Percentiles rank a stretch among this genome's conserved stretches.
Evolutionary conservation across 2,329 filamentous ascomycete species (phyloP).

Genomic region (Nothophaeocryptopus gaeumannii): DNA sequence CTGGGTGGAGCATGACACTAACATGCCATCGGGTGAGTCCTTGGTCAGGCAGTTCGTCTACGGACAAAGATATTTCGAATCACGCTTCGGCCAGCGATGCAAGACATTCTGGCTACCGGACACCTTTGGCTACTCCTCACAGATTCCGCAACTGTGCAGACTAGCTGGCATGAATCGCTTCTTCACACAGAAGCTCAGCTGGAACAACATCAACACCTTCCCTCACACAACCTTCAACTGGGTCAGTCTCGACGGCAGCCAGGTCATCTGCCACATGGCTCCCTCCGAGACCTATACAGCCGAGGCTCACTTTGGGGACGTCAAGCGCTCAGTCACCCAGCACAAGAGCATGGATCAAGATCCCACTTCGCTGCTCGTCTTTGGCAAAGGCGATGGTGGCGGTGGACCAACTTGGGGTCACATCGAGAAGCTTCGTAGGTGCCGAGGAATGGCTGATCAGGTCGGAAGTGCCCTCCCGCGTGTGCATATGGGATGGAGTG

Average conservation of each 20-base stretch:
- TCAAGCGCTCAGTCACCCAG: constrained; percentile 81
- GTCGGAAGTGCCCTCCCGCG: constrained; percentile 73
- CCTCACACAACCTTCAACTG: constrained; percentile 99
- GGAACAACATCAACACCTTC: constrained; percentile 99
- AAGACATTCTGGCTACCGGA: constrained; percentile 97
- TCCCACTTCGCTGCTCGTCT: constrained; percentile 83
- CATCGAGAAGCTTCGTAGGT: constrained; percentile 88
- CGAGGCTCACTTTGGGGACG: constrained; percentile 89
- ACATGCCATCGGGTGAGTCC: constrained; percentile 92
- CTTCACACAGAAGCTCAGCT: constrained; percentile 97
- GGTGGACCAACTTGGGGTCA: constrained; percentile 93
- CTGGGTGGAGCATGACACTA: constrained; percentile 99
- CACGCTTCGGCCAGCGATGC: constrained; percentile 82
- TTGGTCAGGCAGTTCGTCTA: constrained; percentile 92
- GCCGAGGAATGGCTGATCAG: constrained; percentile 86
- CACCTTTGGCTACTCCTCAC: constrained; percentile 94
- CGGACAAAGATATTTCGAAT: constrained; percentile 91
- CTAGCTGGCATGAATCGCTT: constrained; percentile 95
- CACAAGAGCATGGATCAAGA: constrained; percentile 97
- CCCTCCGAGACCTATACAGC: constrained; percentile 95
- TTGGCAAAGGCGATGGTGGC: constrained; percentile 94
- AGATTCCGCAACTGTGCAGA: constrained; percentile 89
- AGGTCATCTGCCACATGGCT: constrained; percentile 97
- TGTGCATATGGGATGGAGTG: constrained; percentile 81
- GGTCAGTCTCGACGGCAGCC: constrained; percentile 91